A percentile compares a stretch with the other conserved stretches of the same genome.
Evolutionary conservation across 352 stramenopile species (phyloP).

Genomic region (Globisporangium uncinulatum): DNA sequence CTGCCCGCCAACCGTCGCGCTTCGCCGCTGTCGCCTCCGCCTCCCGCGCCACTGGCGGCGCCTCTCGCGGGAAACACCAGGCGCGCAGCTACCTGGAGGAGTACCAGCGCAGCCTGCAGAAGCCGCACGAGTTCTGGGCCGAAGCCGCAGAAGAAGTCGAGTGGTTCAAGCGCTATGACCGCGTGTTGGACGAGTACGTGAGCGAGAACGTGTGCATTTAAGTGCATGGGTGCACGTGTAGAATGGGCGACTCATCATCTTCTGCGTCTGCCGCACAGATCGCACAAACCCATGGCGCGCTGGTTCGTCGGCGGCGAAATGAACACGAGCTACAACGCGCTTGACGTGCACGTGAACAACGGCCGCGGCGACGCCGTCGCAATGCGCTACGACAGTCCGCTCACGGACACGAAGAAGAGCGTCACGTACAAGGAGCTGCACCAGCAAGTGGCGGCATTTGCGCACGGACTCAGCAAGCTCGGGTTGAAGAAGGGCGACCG

Average conservation of each 20-base stretch:
- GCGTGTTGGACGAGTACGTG: constrained; percentile 22
- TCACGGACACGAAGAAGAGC: constrained; percentile 47
- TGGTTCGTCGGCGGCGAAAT: constrained; percentile 61
- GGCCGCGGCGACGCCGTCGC: constrained; percentile 47
- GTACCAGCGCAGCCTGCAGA: constrained; percentile 24
- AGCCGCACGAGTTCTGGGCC: constrained; percentile 25
- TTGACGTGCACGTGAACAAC: constrained; percentile 53
- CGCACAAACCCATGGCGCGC: constrained; percentile 20
- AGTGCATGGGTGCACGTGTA: background rate
- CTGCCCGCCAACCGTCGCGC: background rate
- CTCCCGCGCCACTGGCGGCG: background rate
- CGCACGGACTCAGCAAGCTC: constrained; percentile 92
- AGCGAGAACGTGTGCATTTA: no score
- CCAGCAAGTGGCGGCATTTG: constrained; percentile 47
- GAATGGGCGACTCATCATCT: no score
- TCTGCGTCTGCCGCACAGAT: constrained; percentile 15
- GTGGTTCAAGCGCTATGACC: constrained; percentile 28
- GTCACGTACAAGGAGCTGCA: constrained; percentile 48
- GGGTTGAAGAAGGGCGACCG: constrained; percentile 92
- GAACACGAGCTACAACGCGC: constrained; percentile 65
- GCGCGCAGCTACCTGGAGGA: constrained; percentile 21
- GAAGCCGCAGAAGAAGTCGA: constrained; percentile 25
- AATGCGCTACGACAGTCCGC: constrained; percentile 53
- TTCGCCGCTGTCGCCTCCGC: background rate
- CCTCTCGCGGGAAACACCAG: constrained; percentile 12